Evolutionary conservation across 371 early-diverging fungal species (phyloP).

Genomic region (Mortierella sp.): DNA sequence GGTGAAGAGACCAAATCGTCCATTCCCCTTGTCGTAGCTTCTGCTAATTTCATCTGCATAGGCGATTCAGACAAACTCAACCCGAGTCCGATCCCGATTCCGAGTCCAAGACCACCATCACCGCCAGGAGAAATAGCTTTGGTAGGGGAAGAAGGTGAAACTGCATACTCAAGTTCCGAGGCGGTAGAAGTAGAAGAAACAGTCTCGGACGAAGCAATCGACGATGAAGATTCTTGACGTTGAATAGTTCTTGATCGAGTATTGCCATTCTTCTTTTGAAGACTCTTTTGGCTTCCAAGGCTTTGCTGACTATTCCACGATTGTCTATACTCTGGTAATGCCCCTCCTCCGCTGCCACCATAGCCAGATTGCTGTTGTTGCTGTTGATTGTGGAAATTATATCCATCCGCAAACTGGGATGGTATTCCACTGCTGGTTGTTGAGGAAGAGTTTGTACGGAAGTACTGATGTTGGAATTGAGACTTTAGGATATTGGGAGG

Average conservation of each 20-base stretch:
- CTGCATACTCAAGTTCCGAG: not conserved
- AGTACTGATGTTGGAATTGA: conserved; percentile 38
- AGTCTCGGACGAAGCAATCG: conserved; percentile 36
- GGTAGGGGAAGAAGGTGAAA: no score
- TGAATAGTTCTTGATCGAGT: conserved; percentile 6
- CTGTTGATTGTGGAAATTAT: not conserved
- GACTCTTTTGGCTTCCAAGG: not conserved
- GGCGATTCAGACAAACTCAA: not conserved
- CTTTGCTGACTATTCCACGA: conserved; percentile 16
- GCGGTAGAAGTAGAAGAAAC: conserved; percentile 32
- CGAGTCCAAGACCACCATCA: not conserved
- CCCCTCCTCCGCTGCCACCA: not conserved
- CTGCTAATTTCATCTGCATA: no score
- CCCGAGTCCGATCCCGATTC: not conserved
- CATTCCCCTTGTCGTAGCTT: no score
- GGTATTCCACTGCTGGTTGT: not conserved
- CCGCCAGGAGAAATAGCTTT: no score
- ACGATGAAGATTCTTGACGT: conserved; percentile 27
- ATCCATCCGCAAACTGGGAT: conserved; percentile 8
- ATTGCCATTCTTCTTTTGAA: not conserved
- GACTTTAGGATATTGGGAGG: conserved; percentile 17
- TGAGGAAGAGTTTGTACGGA: conserved; percentile 1
- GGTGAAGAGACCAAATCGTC: not conserved
- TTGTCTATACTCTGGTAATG: conserved; percentile 22
- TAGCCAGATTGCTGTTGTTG: not conserved